Evolutionary conservation across 805 yeast genomes (phyloP).

Genomic region (Teunomyces tritomae): DNA sequence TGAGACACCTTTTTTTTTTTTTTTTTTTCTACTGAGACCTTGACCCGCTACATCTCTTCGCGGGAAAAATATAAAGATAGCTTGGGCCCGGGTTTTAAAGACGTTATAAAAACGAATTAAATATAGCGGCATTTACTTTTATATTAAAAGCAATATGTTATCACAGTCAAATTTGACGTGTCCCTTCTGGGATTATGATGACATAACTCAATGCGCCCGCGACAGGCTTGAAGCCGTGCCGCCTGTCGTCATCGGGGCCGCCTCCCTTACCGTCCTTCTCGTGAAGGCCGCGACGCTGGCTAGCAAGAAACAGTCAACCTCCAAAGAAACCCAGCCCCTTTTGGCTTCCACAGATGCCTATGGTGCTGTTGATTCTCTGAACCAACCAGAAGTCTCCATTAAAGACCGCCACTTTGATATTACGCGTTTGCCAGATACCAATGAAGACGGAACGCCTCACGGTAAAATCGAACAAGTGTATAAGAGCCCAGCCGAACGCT

Average conservation of each 20-base stretch:
- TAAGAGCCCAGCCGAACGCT: conserved; percentile 51
- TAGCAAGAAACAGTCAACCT: conserved; percentile 4
- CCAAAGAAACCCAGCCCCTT: conserved; percentile 30
- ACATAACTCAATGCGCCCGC: conserved; percentile 53
- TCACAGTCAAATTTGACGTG: conserved; percentile 9
- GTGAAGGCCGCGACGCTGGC: conserved; percentile 17
- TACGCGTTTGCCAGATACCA: conserved; percentile 48
- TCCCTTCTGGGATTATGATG: conserved; percentile 58
- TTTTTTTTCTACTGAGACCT: not conserved
- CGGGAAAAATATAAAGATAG: not conserved
- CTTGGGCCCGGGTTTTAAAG: not conserved
- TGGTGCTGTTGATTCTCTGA: conserved; percentile 21
- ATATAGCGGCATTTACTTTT: not conserved
- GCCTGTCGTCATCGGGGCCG: conserved; percentile 28
- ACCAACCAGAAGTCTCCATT: conserved; percentile 22
- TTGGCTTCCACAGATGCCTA: conserved; percentile 31
- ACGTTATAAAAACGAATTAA: not conserved
- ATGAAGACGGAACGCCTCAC: conserved; percentile 60
- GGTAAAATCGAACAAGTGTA: conserved; percentile 49
- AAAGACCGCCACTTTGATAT: conserved; percentile 68
- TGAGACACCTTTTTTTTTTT: not conserved
- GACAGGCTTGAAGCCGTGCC: conserved; percentile 36
- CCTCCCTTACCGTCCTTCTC: conserved; percentile 26
- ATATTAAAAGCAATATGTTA: not conserved
- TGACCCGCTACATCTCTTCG: not conserved